These are phyloP conservation scores for Fusarium sp. DNA, from an alignment of 2,329 filamentous ascomycete genomes.

Conservation along the genomic window DNA sequence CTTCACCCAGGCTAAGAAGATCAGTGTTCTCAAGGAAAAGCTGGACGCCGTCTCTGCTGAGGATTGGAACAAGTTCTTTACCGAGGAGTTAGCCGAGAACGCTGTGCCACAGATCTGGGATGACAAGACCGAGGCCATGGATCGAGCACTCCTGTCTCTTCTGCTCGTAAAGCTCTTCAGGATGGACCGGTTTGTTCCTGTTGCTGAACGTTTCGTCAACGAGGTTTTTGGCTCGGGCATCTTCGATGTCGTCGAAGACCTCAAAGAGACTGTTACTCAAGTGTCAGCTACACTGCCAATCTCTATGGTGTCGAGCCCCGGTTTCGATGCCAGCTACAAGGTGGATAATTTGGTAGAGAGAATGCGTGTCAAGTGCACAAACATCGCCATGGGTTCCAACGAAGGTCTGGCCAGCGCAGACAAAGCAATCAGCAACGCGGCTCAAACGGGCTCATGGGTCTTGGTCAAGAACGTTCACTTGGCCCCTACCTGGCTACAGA, in stretches of 20 bases:
- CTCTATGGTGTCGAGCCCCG: constrained; percentile 91
- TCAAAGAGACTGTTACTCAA: constrained; percentile 84
- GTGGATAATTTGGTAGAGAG: constrained; percentile 94
- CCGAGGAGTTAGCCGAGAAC: constrained; percentile 86
- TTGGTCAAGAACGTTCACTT: constrained; percentile 99
- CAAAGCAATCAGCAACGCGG: constrained; percentile 92
- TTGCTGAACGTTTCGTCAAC: constrained; percentile 88
- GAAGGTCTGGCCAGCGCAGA: constrained; percentile 92
- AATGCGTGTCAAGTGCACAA: constrained; percentile 83
- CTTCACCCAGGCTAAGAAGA: constrained; percentile 72
- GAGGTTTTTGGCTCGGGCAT: constrained; percentile 85
- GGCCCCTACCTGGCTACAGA: constrained; percentile 94
- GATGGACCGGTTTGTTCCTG: constrained; percentile 92
- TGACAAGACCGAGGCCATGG: constrained; percentile 67
- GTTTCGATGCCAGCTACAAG: constrained; percentile 99
- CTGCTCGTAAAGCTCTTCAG: constrained; percentile 94
- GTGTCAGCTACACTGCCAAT: constrained; percentile 87
- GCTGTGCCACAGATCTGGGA: constrained; percentile 82
- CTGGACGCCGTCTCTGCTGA: constrained; percentile 68
- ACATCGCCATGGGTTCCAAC: constrained; percentile 99
- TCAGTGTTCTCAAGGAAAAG: constrained; percentile 77
- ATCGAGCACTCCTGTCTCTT: constrained; percentile 83
- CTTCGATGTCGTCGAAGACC: constrained; percentile 85
- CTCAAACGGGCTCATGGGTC: constrained; percentile 93
- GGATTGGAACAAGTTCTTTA: constrained; percentile 84